Base-by-base conservation (phyloP, 129 eudicot genomes). In the Artemisia tridentata region DNA sequence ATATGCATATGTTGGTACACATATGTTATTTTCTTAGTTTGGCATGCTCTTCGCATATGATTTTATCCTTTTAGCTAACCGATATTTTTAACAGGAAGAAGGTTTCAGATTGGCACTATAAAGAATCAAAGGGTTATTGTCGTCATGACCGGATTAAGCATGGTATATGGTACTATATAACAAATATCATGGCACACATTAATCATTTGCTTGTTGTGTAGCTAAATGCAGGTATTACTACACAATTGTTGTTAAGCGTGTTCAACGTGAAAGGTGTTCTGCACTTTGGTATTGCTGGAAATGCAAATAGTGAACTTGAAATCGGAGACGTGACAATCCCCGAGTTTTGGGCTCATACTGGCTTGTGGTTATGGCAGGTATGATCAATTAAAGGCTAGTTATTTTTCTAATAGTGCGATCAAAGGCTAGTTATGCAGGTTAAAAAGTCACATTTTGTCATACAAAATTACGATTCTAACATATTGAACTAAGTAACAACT, bases 351-450 rank as follows among this genome's bases (percentile, higher is more conserved):
- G 91, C 88, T 21, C 88, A 86, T 75, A 80, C 86, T 0, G 88
- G 88, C 45, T 82, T 86, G 49, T 86, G 88, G 91, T 59, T 43
- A 47, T 86, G 91, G 88, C 91, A 86, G 91, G 91, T 83, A 76
- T 59, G 68, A 58, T 5, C 38, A n/a, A n/a, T n/a, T n/a, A 38
- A 20, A 23, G 18, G 48, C 51, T 53, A 52, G 0, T 34, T 69
- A 11, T 38, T 27, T 4, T 4, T 27, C 4, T 25, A 25, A 3
- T 2, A 2, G 3, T 25, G 29, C 29, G 3, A 25, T 25, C 15
- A 34, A 18, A 21, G 17, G 47, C 62, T 51, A 51, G 0, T 29
- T 68, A 16, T 41, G 12, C 46, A 56, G 57, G 3, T 71, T 13
- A 19, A 41, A 23, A 21, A 57, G 4, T 57, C 8, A 23, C 16